phyloP scores from a whole-genome alignment of 1,284 basidiomycete genomes.

The Sanghuangporus sanghuang region DNA sequence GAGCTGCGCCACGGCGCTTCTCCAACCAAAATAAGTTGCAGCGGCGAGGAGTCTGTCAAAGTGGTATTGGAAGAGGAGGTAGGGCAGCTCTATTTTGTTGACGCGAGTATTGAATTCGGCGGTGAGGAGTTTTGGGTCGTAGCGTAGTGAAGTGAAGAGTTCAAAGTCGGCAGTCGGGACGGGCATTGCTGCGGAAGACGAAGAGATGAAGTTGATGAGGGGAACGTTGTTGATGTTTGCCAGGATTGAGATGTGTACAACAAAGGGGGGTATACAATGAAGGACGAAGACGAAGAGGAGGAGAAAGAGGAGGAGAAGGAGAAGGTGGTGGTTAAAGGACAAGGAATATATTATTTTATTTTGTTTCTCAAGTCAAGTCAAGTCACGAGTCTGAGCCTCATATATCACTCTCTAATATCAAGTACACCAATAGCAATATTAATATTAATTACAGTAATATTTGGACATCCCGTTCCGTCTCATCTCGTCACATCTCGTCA shows the following conservation, averaged over 20 bases:
- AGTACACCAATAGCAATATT: too few species aligned
- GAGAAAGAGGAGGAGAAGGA: neutral
- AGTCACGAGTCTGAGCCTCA: neutral
- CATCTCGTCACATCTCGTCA: neutral
- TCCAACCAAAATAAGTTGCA: constrained; percentile 47
- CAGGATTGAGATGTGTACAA: neutral
- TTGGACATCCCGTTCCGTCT: neutral
- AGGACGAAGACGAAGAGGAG: neutral
- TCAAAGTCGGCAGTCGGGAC: constrained; percentile 23
- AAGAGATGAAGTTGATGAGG: neutral
- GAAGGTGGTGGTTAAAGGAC: neutral
- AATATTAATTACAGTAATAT: too few species aligned
- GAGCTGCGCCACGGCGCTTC: constrained; percentile 29
- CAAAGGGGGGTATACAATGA: neutral
- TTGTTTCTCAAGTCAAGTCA: too few species aligned
- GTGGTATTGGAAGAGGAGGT: constrained; percentile 55
- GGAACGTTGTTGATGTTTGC: neutral
- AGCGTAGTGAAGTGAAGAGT: constrained; percentile 52
- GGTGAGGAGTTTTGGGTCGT: constrained; percentile 43
- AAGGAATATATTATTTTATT: neutral
- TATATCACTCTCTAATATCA: neutral
- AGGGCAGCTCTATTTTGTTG: constrained; percentile 43
- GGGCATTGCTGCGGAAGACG: constrained; percentile 8
- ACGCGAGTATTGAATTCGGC: constrained; percentile 52
- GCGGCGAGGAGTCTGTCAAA: constrained; percentile 50